Conservation (phyloP, 352 stramenopile species). For the Globisporangium mamillatum region DNA sequence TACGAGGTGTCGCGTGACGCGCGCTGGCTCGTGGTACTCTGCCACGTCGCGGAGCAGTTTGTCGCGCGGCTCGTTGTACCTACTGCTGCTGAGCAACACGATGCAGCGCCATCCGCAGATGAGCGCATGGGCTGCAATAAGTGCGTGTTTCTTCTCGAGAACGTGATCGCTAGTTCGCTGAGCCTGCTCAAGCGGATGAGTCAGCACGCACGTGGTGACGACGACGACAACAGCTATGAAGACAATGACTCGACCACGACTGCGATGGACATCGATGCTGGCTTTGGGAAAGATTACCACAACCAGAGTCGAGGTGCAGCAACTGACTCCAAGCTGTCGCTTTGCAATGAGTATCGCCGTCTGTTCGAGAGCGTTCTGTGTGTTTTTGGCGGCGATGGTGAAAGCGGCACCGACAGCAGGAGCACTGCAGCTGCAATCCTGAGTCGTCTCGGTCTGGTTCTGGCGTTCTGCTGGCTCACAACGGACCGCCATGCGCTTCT, state of each 20-base stretch:
- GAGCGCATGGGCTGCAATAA: not conserved
- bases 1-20: constrained; percentile 7
- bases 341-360: not conserved
- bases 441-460: constrained; percentile 11
- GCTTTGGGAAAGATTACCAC: not conserved
- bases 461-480: constrained; percentile 6
- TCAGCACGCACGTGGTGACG: not conserved
- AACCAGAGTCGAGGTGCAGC: not conserved
- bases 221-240: not conserved
- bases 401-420: not conserved
- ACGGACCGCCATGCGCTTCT: not conserved
- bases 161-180: not conserved
- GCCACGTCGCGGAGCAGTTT: constrained; percentile 7
- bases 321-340: not conserved
- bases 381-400: not conserved
- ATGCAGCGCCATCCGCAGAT: not conserved
- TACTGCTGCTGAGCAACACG: not conserved
- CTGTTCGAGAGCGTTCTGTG: not conserved
- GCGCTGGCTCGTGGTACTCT: constrained; percentile 16
- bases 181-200: not conserved
- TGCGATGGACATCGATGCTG: not conserved
- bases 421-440: constrained; percentile 9
- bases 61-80: not conserved
- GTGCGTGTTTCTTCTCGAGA: constrained; percentile 13
- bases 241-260: not conserved